phyloP scores from a whole-genome alignment of 2,329 filamentous ascomycete species.

The Fusarium albosuccineum region DNA sequence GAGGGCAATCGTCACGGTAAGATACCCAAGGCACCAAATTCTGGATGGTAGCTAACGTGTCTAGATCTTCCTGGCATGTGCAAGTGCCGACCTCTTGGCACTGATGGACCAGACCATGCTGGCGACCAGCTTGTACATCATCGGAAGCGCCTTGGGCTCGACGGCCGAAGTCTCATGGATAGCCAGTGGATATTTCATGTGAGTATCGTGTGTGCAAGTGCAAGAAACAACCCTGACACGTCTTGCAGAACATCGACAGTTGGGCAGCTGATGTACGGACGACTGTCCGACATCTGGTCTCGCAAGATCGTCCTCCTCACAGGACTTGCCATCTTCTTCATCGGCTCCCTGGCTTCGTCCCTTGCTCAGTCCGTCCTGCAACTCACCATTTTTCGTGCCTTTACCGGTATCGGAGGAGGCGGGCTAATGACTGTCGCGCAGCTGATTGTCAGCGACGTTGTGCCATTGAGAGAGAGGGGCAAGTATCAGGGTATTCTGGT shows the following conservation, averaged over 20 bases:
- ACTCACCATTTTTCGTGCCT: slow-evolving; percentile 56
- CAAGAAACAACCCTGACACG: background rate
- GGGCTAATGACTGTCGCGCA: slow-evolving; percentile 78
- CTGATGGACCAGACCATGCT: slow-evolving; percentile 71
- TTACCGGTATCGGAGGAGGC: slow-evolving; percentile 72
- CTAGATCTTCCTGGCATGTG: slow-evolving; percentile 69
- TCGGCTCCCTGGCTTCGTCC: slow-evolving; percentile 59
- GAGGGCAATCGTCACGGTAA: slow-evolving; percentile 64
- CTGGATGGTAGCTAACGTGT: slow-evolving; percentile 21
- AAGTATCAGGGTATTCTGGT: slow-evolving; percentile 76
- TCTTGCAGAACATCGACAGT: slow-evolving; percentile 57
- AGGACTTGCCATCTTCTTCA: slow-evolving; percentile 57
- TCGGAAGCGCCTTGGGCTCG: slow-evolving; percentile 64
- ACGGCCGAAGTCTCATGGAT: slow-evolving; percentile 67
- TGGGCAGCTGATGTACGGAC: slow-evolving; percentile 61
- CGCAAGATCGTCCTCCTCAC: slow-evolving; percentile 56
- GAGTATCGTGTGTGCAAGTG: slow-evolving; percentile 30
- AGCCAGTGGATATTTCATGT: slow-evolving; percentile 68
- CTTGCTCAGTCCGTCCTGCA: slow-evolving; percentile 56
- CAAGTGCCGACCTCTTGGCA: slow-evolving; percentile 66
- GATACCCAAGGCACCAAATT: background rate
- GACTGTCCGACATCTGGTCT: slow-evolving; percentile 62
- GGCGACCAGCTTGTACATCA: slow-evolving; percentile 66
- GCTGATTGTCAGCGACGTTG: slow-evolving; percentile 78
- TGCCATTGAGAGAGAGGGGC: slow-evolving; percentile 76